A percentile compares a stretch with the other conserved stretches of the same genome.
phyloP scores from a whole-genome alignment of 495 filamentous ascomycete species.

The Aspergillus bridgeri region DNA sequence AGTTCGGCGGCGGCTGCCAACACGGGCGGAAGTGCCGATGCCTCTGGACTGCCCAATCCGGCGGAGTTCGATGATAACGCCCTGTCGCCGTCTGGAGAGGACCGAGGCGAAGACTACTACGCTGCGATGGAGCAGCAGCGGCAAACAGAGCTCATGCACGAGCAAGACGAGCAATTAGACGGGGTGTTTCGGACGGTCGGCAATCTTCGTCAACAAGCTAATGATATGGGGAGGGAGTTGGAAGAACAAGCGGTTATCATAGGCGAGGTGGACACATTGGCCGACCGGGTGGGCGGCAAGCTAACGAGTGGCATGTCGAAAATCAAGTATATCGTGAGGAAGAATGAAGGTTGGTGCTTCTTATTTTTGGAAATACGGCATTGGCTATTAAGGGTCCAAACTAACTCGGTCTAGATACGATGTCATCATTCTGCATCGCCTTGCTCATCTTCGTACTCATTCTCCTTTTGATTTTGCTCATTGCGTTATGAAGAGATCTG shows the following conservation, averaged over 20 bases:
- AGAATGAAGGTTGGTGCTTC: constrained; percentile 75
- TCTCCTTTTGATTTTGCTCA: constrained; percentile 71
- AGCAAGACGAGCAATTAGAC: constrained; percentile 91
- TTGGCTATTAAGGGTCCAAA: neutral
- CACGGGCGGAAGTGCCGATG: constrained; percentile 13
- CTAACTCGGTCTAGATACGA: constrained; percentile 56
- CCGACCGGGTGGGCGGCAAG: constrained; percentile 83
- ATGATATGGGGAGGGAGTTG: constrained; percentile 91
- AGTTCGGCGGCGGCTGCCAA: constrained; percentile 15
- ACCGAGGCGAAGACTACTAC: constrained; percentile 62
- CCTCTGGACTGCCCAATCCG: constrained; percentile 60
- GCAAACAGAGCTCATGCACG: constrained; percentile 86
- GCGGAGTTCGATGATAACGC: constrained; percentile 60
- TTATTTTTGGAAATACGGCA: neutral
- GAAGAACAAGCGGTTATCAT: constrained; percentile 87
- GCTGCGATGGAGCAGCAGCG: constrained; percentile 89
- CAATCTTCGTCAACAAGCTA: constrained; percentile 81
- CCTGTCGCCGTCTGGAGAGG: constrained; percentile 31
- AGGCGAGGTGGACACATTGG: constrained; percentile 73
- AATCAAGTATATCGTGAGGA: constrained; percentile 76
- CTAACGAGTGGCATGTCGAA: constrained; percentile 82
- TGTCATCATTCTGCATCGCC: constrained; percentile 90
- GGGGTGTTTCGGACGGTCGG: constrained; percentile 91
- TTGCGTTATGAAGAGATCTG: constrained; percentile 47
- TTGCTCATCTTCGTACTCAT: constrained; percentile 82